phyloP scores from a whole-genome alignment of 2,329 filamentous ascomycete genomes.

The Karstenula rhodostoma region DNA sequence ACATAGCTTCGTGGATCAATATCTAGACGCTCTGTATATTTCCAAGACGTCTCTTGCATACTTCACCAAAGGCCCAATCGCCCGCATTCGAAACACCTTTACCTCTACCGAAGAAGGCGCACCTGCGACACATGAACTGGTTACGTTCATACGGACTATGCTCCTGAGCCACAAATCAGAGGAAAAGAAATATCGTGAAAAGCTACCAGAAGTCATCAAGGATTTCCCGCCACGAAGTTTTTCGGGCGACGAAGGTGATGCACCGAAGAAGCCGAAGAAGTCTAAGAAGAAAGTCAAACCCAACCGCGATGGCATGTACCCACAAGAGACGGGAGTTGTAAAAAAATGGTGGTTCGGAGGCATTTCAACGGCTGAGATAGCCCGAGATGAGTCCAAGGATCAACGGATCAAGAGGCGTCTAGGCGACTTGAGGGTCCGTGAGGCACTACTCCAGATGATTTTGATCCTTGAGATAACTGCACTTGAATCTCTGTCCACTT shows the following conservation, averaged over 20 bases:
- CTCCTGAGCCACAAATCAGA: slow-evolving; percentile 72
- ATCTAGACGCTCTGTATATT: slow-evolving; percentile 57
- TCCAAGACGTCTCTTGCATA: slow-evolving; percentile 78
- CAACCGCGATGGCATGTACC: slow-evolving; percentile 75
- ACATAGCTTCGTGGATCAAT: slow-evolving; percentile 57
- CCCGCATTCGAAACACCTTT: slow-evolving; percentile 75
- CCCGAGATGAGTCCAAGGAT: slow-evolving; percentile 46
- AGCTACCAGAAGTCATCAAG: slow-evolving; percentile 70
- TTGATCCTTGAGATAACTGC: slow-evolving; percentile 79
- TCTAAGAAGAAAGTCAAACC: slow-evolving; percentile 59
- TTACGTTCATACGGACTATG: slow-evolving; percentile 73
- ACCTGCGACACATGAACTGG: slow-evolving; percentile 68
- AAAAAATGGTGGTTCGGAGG: slow-evolving; percentile 72
- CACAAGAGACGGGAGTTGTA: slow-evolving; percentile 70
- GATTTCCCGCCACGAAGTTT: slow-evolving; percentile 57
- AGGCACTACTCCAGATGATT: slow-evolving; percentile 83
- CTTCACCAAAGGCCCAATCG: slow-evolving; percentile 83
- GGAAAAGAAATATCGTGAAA: slow-evolving; percentile 82
- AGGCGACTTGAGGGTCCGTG: slow-evolving; percentile 73
- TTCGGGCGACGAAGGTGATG: slow-evolving; percentile 52
- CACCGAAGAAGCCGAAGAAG: slow-evolving; percentile 48
- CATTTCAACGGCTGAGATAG: slow-evolving; percentile 48
- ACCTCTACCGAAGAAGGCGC: slow-evolving; percentile 68
- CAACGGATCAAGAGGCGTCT: slow-evolving; percentile 68
- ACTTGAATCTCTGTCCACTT: slow-evolving; percentile 62